Evolutionary conservation across 2,329 filamentous ascomycete species (phyloP).

Genomic region (Colletotrichum incanum): DNA sequence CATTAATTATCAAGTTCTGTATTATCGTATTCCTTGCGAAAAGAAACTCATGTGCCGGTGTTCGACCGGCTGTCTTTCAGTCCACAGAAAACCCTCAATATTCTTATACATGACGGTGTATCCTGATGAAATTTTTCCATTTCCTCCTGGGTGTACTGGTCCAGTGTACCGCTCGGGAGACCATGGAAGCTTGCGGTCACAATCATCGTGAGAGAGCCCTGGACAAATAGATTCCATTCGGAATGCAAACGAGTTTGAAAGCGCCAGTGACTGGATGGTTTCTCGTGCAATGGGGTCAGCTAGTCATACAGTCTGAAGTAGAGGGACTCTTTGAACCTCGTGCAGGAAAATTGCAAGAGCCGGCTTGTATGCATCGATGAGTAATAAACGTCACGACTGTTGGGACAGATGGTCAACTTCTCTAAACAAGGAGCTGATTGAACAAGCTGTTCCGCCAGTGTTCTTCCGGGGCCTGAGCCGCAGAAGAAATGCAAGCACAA

Average conservation of each 20-base stretch:
- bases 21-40: not conserved
- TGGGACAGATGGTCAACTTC: not conserved
- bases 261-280: not conserved
- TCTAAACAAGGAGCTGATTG: not conserved
- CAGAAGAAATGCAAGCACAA: conserved; percentile 1
- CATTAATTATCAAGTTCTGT: too few species aligned
- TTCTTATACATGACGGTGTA: not conserved
- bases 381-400: not conserved
- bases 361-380: not conserved
- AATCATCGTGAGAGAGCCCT: not conserved
- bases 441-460: not conserved
- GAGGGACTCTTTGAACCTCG: not conserved
- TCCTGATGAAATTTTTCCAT: not conserved
- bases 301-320: not conserved
- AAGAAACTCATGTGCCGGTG: not conserved
- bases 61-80: not conserved
- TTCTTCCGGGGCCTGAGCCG: not conserved
- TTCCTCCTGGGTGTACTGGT: not conserved
- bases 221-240: not conserved
- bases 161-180: not conserved
- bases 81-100: conserved; percentile 8
- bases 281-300: not conserved
- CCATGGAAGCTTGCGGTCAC: not conserved
- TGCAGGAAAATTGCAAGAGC: not conserved
- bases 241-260: not conserved